These are phyloP conservation scores for Aleurites moluccanus DNA, from an alignment of 441 rosid genomes.

Conservation along the genomic window DNA sequence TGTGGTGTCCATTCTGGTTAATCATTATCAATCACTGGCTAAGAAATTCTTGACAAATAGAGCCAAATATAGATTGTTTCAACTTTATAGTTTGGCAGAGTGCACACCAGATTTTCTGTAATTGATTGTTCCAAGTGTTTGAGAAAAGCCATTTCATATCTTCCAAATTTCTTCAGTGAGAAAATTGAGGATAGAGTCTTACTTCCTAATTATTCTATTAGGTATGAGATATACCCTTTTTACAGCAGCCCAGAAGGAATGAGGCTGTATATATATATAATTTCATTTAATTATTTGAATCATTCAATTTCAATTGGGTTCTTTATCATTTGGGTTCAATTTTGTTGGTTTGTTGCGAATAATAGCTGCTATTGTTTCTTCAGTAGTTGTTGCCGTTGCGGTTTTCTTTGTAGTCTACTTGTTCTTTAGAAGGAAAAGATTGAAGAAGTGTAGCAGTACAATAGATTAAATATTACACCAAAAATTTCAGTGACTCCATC, in stretches of 20 bases:
- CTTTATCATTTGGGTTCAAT: too few relatives aligned
- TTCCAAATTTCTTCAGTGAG: slow-evolving; percentile 2
- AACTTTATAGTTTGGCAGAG: background rate
- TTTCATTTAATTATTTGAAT: too few relatives aligned
- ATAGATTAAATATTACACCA: slow-evolving; percentile 3
- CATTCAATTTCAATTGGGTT: background rate
- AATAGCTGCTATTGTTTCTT: background rate
- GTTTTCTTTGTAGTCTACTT: background rate
- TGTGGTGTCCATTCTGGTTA: background rate
- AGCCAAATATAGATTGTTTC: background rate
- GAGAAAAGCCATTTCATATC: slow-evolving; percentile 14
- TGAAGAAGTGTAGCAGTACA: slow-evolving; percentile 2
- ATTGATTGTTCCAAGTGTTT: slow-evolving; percentile 5
- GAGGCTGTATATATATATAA: background rate
- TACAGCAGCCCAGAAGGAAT: background rate
- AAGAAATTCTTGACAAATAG: background rate
- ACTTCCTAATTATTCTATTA: slow-evolving; percentile 10
- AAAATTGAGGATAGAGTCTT: background rate
- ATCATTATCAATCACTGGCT: background rate
- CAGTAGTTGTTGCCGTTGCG: background rate
- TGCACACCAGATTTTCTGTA: background rate
- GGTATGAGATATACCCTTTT: slow-evolving; percentile 15
- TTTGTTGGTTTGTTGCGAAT: background rate
- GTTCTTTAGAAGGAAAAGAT: background rate
- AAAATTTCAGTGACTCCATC: slow-evolving; percentile 31